A percentile compares a stretch with the other conserved stretches of the same genome.
phyloP scores from a whole-genome alignment of 345 rosid species.

The Eucalyptus guilfoylei region DNA sequence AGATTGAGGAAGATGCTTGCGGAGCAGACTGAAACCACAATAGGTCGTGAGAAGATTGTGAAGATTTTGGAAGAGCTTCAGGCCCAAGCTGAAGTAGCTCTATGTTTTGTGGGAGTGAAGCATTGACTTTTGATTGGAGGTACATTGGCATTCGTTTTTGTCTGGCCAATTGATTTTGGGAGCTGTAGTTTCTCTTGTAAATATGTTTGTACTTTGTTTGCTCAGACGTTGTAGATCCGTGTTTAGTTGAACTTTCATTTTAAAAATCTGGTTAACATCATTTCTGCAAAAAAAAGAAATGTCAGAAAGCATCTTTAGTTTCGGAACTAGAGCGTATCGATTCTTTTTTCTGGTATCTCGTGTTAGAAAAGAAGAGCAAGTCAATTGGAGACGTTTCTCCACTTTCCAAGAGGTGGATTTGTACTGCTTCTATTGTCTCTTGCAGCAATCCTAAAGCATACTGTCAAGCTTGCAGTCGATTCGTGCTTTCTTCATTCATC shows the following conservation, averaged over 20 bases:
- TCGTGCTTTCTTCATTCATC: background rate
- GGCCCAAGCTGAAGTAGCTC: constrained; percentile 92
- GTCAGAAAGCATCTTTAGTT: background rate
- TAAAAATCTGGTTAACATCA: background rate
- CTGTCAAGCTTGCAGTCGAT: background rate
- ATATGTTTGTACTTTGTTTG: background rate
- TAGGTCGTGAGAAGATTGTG: constrained; percentile 55
- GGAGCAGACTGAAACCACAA: constrained; percentile 30
- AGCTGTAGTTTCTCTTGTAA: background rate
- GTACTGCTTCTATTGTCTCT: background rate
- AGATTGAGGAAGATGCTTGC: constrained; percentile 74
- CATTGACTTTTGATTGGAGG: constrained; percentile 6
- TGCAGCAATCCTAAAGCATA: background rate
- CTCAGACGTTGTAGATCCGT: background rate
- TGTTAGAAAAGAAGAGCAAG: background rate
- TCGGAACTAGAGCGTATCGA: background rate
- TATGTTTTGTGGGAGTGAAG: constrained; percentile 83
- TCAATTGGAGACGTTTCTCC: background rate
- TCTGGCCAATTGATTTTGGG: background rate
- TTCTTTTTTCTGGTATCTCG: background rate
- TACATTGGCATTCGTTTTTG: background rate
- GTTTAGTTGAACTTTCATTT: background rate
- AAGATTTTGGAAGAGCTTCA: constrained; percentile 90
- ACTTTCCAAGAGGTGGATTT: background rate
- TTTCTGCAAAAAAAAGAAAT: background rate